Conservation (phyloP, 768 basidiomycete genomes). For the Auriculariales sp. region DNA sequence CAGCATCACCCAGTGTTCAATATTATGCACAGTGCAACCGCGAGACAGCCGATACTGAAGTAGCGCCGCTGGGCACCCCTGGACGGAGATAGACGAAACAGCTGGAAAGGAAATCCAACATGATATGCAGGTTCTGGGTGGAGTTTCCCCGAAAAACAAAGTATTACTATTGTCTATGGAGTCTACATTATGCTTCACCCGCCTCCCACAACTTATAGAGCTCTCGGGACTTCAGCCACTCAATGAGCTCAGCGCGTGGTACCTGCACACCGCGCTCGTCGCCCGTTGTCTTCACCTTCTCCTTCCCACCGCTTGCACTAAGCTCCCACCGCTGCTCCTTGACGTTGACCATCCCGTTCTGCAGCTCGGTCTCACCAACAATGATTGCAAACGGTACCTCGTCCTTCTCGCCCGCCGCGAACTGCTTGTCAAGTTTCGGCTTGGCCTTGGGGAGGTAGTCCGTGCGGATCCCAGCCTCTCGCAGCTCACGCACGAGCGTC, state of each 20-base stretch:
- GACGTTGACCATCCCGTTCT: slow-evolving; percentile 71
- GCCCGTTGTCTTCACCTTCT: slow-evolving; percentile 41
- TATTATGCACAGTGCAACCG: too few relatives aligned
- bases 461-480: slow-evolving; percentile 82
- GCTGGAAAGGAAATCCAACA: too few relatives aligned
- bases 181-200: background rate
- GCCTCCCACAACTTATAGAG: background rate
- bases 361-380: slow-evolving; percentile 76
- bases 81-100: too few relatives aligned
- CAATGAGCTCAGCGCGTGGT: slow-evolving; percentile 41
- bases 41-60: too few relatives aligned
- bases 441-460: slow-evolving; percentile 90
- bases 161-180: too few relatives aligned
- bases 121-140: too few relatives aligned
- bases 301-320: slow-evolving; percentile 47
- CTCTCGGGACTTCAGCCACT: slow-evolving; percentile 35
- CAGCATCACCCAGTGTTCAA: too few relatives aligned
- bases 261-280: slow-evolving; percentile 44
- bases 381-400: slow-evolving; percentile 89
- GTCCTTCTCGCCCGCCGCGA: slow-evolving; percentile 80
- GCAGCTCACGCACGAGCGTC: slow-evolving; percentile 58
- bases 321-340: slow-evolving; percentile 84
- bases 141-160: too few relatives aligned
- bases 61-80: too few relatives aligned
- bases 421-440: slow-evolving; percentile 77